Conservation (phyloP, 352 stramenopile genomes). For the Phytopythium cucurbitacearum region DNA sequence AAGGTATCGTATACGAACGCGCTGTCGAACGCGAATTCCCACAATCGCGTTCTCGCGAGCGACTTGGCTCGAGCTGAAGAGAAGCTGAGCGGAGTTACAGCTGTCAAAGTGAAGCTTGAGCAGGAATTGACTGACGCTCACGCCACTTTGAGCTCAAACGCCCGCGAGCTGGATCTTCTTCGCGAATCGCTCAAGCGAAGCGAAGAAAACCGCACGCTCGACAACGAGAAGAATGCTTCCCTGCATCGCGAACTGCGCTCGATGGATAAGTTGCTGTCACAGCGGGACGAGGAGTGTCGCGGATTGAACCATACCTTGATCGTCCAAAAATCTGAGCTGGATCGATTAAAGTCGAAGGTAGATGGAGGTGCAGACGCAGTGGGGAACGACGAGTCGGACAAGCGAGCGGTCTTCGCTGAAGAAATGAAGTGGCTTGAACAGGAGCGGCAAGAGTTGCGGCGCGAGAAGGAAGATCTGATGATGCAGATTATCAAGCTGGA, state of each 20-base stretch:
- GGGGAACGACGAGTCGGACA: conserved; percentile 7
- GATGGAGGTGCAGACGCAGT: conserved; percentile 10
- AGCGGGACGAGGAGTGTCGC: conserved; percentile 70
- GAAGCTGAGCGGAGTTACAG: conserved; percentile 39
- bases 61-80: conserved; percentile 55
- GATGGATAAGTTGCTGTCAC: conserved; percentile 64
- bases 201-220: conserved; percentile 43
- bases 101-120: conserved; percentile 35
- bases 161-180: conserved; percentile 53
- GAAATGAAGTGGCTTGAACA: conserved; percentile 77
- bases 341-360: conserved; percentile 38
- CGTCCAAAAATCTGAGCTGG: conserved; percentile 51
- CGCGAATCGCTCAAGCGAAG: conserved; percentile 51
- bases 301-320: conserved; percentile 49
- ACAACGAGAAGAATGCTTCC: conserved; percentile 68
- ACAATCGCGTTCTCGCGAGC: conserved; percentile 60
- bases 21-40: conserved; percentile 69
- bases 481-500: conserved; percentile 54
- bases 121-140: conserved; percentile 35
- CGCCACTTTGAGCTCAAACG: conserved; percentile 31
- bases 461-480: conserved; percentile 53
- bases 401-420: conserved; percentile 38
- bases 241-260: conserved; percentile 61
- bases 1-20: conserved; percentile 83
- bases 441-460: conserved; percentile 48